Base-by-base conservation (phyloP, 2,329 filamentous ascomycete genomes). In the Diaporthe australafricana region DNA sequence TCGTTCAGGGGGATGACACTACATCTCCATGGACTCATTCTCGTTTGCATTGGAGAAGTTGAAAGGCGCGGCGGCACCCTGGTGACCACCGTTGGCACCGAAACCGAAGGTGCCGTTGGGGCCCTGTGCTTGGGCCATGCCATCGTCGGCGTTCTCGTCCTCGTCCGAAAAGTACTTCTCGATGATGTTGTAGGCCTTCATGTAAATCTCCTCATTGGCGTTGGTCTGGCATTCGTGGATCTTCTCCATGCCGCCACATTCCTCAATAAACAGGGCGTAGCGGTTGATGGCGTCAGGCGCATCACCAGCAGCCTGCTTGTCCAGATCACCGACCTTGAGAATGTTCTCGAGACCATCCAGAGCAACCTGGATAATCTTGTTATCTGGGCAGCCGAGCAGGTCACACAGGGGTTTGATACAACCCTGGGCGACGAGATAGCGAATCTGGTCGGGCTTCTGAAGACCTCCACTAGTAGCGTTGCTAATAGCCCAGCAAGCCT, bases 141-240 rank as follows among this genome's bases (percentile, higher is more conserved):
- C 86, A 79, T 97, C 94, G 74, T 95, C 94, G 77, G 95, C 95
- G 78, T 95, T 95, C 81, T 97, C 96, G 70, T 98, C 96, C 77
- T 99, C 96, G 79, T 99, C 96, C 0, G 95, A 98, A 87, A 99
- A 99, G 90, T 99, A 99, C 88, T 98, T 98, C 89, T 99, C 96
- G 77, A 99, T 99, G 84, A 99, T 99, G 89, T 97, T 98, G 89
- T 98, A 99, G 0, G 96, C 96, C 91, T 99, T 99, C 96, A 99
- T 98, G 89, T 99, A 99, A 78, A 99, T 99, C 86, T 99, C 96
- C 86, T 99, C 96, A 85, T 99, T 99, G 87, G 96, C 96, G 80
- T 99, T 99, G 87, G 97, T 98, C 88, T 99, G 96, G 90, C 96
- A 98, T 78, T 98, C 96, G 86, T 99, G 96, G 78, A 99, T 98